Evolutionary conservation across 768 basidiomycete genomes (phyloP).

Genomic region (Serpula lacrymans): DNA sequence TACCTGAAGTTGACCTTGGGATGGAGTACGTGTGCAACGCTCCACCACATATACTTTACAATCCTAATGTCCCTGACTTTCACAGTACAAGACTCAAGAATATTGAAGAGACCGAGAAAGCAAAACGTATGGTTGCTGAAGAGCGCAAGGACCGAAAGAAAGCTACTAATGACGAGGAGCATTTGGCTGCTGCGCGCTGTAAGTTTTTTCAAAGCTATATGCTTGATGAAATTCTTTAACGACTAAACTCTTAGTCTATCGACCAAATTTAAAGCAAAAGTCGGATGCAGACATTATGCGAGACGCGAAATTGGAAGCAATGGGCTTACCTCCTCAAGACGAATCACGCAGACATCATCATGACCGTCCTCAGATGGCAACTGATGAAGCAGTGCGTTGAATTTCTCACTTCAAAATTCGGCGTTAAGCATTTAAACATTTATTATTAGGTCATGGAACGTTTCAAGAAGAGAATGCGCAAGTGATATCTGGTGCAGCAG

Average conservation of each 20-base stretch:
- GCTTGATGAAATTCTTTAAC: conserved; percentile 5
- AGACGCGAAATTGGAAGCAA: conserved; percentile 84
- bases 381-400: conserved; percentile 77
- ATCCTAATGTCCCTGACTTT: background rate
- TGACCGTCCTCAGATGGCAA: conserved; percentile 76
- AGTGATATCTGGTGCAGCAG: too few relatives aligned
- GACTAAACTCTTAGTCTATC: conserved; percentile 57
- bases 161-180: conserved; percentile 65
- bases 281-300: conserved; percentile 87
- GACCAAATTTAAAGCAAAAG: conserved; percentile 76
- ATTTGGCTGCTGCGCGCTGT: conserved; percentile 88
- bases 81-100: conserved; percentile 85
- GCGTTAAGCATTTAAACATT: conserved; percentile 4
- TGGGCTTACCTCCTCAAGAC: conserved; percentile 64
- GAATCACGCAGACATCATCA: conserved; percentile 36
- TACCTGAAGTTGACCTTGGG: conserved; percentile 96
- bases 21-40: conserved; percentile 78
- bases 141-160: conserved; percentile 59
- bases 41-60: conserved; percentile 1
- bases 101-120: conserved; percentile 97
- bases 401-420: too few relatives aligned
- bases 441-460: conserved; percentile 82
- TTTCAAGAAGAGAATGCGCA: conserved; percentile 95
- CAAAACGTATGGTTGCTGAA: conserved; percentile 82
- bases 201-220: conserved; percentile 23